phyloP scores from a whole-genome alignment of 495 filamentous ascomycete species.

The Eremomyces bilateralis region DNA sequence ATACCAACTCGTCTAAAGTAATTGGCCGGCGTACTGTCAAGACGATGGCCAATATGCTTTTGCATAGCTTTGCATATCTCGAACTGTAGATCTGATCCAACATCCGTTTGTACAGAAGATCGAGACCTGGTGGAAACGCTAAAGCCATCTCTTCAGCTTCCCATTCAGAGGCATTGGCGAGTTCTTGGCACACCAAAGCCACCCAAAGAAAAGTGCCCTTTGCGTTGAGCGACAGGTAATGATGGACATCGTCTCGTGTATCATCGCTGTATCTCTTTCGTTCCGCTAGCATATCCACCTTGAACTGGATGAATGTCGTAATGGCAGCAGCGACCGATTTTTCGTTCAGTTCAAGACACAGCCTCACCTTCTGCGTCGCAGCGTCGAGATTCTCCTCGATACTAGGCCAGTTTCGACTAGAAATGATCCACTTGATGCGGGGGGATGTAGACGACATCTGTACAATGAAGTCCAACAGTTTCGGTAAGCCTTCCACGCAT shows the following conservation, averaged over 20 bases:
- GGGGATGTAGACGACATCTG: slow-evolving; percentile 5
- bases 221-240: slow-evolving; percentile 9
- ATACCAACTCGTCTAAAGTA: background rate
- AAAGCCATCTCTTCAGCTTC: slow-evolving; percentile 1
- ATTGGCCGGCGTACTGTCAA: background rate
- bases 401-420: slow-evolving; percentile 15
- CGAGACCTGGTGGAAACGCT: slow-evolving; percentile 13
- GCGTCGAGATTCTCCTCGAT: slow-evolving; percentile 15
- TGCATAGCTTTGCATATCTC: slow-evolving; percentile 10
- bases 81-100: slow-evolving; percentile 11
- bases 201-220: slow-evolving; percentile 18
- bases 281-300: slow-evolving; percentile 5
- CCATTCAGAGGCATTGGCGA: slow-evolving; percentile 4
- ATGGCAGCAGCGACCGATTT: slow-evolving; percentile 5
- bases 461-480: slow-evolving; percentile 9
- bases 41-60: background rate
- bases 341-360: slow-evolving; percentile 17
- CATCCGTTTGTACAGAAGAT: slow-evolving; percentile 16
- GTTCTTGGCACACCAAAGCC: slow-evolving; percentile 10
- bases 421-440: slow-evolving; percentile 19
- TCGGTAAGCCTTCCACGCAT: background rate
- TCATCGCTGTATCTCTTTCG: slow-evolving; percentile 8
- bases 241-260: slow-evolving; percentile 5
- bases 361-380: slow-evolving; percentile 4
- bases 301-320: slow-evolving; percentile 16